Evolutionary conservation across 1,139 yeast species (phyloP), one percentile per base, ranked within the genome.

Genomic region (Debaryomyces nepalensis): DNA sequence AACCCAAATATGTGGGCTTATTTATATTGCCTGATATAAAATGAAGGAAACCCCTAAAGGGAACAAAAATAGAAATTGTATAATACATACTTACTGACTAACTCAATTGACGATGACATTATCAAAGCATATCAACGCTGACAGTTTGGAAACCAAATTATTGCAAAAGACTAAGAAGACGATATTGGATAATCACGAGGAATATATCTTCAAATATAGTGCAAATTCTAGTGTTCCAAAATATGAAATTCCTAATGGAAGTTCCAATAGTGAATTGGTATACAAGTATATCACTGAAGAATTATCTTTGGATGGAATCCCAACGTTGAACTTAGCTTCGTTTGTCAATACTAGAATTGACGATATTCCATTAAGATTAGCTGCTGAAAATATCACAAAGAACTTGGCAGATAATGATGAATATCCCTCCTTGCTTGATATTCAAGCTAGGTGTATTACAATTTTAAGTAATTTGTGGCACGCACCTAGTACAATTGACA

Each of bases 391-490:
- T 62, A 57, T 88, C 47, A 84, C 88, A 53, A 90, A 90, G 74
- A 90, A 90, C 64, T 70, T 90, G 59, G 96, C 97, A 8, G 97
- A 90, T 65, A 85, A 86, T 54, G 97, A 90, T 61, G 97, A 90
- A 69, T 90, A 90, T 63, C 97, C 97, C 7, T 85, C 91, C 34
- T 65, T 90, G 63, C 74, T 88, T 58, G 93, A 85, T 46, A 62
- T 87, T 51, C 96, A 91, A 52, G 77, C 82, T 48, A 79, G 97
- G 53, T 89, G 97, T 66, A 79, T 90, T 45, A 77, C 90, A 26
- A 90, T 90, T 56, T 62, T 90, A 48, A 81, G 90, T 18, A 78
- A 83, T 55, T 65, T 90, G 55, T 90, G 97, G 97, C 73, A 88
- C 58, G 91, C 90, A 9, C 87, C 87, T 40, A 61, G 57, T 45